Evolutionary conservation across 139 green algal species (phyloP), one percentile per base, ranked within the genome.

Genomic region (Spirogloea muscicola): DNA sequence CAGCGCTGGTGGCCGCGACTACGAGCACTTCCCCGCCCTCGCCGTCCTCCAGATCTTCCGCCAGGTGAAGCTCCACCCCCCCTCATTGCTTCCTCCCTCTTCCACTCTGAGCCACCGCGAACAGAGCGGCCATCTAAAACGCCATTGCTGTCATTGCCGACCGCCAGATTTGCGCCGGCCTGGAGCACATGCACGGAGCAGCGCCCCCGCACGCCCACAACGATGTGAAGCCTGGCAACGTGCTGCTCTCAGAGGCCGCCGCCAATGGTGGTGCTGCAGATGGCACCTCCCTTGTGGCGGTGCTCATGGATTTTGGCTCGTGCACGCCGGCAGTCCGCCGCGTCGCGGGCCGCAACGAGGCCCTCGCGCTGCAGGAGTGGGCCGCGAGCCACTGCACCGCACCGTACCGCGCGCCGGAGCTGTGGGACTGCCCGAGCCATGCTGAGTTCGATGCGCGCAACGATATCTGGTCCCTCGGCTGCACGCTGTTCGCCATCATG

Each of bases 221-320:
- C 18, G 91, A 96, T 76, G 79, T 96, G 27, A 96, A 96, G 82
- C 91, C 91, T 0, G 88, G 91, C 61, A 96, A 96, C 66, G 76
- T 96, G n/a, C n/a, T n/a, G n/a, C n/a, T n/a, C n/a, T n/a, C n/a
- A n/a, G n/a, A n/a, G n/a, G n/a, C n/a, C n/a, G 34, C 33, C 7
- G 58, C 25, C 42, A 33, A 57, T 43, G 42, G 16, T 13, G 29
- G 58, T 68, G 36, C n/a, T 25, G 2, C 2, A 58, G 39, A 21
- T 60, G 33, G 10, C 57, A 61, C 27, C 41, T 69, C 13, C 18
- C 58, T 41, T 25, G 29, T 29, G 1, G 75, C 51, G 3, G 88
- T 91, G 25, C 48, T 93, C 7, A 93, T 88, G 83, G 92, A 97
- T 70, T 95, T 97, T 85, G 92, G 92, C 34, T 92, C 85, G 33